A percentile compares a stretch with the other conserved stretches of the same genome.
phyloP scores from a whole-genome alignment of 805 yeast genomes.

The Saturnispora gosingensis region DNA sequence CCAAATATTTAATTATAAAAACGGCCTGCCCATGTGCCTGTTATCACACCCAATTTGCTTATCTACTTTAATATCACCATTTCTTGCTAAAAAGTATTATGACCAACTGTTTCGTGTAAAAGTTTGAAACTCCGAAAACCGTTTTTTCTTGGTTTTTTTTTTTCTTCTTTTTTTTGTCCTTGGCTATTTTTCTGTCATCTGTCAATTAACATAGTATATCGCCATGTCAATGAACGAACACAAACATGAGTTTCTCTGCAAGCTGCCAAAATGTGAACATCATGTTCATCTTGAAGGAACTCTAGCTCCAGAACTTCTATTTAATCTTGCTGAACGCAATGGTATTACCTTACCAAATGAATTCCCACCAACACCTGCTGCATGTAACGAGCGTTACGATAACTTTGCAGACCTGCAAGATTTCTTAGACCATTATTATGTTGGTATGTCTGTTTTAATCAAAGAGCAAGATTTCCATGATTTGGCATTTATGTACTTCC shows the following conservation, averaged over 20 bases:
- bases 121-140: neutral
- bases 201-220: neutral
- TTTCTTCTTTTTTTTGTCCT: neutral
- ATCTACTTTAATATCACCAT: neutral
- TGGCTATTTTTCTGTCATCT: neutral
- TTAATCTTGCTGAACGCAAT: conserved; percentile 61
- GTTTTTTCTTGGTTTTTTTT: neutral
- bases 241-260: conserved; percentile 46
- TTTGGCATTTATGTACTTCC: conserved; percentile 66
- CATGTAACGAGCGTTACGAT: conserved; percentile 48
- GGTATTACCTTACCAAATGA: conserved; percentile 46
- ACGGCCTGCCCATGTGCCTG: neutral
- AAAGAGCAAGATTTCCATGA: conserved; percentile 66
- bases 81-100: neutral
- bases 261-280: conserved; percentile 81
- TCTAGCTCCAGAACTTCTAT: conserved; percentile 62
- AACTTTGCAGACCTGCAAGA: conserved; percentile 64
- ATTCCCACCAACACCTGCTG: conserved; percentile 54
- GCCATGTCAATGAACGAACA: neutral
- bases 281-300: conserved; percentile 83
- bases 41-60: neutral
- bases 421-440: conserved; percentile 68
- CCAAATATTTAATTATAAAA: neutral
- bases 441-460: conserved; percentile 70
- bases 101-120: neutral